A percentile compares a stretch with the other conserved stretches of the same genome.
Evolutionary conservation across 345 rosid species (phyloP).

Genomic region (Camelina sativa): DNA sequence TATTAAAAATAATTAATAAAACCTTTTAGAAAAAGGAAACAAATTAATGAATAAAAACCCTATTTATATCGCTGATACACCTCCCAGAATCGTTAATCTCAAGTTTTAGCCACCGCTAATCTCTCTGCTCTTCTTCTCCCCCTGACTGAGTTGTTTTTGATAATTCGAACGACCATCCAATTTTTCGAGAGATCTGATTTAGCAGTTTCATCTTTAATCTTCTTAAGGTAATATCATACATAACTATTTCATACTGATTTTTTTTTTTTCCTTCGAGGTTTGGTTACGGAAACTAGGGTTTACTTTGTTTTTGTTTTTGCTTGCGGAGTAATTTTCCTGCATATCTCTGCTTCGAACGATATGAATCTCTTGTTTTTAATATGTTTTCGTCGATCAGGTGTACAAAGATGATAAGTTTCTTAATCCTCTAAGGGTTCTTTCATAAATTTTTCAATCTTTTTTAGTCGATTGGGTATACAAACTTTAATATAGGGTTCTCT

Average conservation of each 20-base stretch:
- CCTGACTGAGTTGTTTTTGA: background rate
- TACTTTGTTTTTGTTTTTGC: background rate
- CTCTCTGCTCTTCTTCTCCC: constrained; percentile 14
- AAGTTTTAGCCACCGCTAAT: background rate
- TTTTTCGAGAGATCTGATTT: background rate
- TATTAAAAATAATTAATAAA: too few relatives aligned
- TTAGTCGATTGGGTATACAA: background rate
- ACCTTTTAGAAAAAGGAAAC: background rate
- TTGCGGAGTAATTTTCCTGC: constrained; percentile 8
- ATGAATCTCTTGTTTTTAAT: background rate
- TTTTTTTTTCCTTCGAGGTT: background rate
- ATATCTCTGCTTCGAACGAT: background rate
- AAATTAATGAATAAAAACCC: background rate
- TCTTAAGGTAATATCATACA: constrained; percentile 13
- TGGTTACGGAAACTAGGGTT: constrained; percentile 18
- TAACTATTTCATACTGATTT: background rate
- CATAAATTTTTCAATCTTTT: background rate
- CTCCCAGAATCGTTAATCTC: background rate
- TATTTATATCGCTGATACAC: background rate
- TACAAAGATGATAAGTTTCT: constrained; percentile 10
- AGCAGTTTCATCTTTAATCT: background rate
- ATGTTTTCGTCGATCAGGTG: background rate
- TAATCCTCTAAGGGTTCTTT: background rate
- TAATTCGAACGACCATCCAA: background rate
- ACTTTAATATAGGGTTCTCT: background rate